Conservation (phyloP, 2,329 filamentous ascomycete species). For the Colletotrichum sp. region DNA sequence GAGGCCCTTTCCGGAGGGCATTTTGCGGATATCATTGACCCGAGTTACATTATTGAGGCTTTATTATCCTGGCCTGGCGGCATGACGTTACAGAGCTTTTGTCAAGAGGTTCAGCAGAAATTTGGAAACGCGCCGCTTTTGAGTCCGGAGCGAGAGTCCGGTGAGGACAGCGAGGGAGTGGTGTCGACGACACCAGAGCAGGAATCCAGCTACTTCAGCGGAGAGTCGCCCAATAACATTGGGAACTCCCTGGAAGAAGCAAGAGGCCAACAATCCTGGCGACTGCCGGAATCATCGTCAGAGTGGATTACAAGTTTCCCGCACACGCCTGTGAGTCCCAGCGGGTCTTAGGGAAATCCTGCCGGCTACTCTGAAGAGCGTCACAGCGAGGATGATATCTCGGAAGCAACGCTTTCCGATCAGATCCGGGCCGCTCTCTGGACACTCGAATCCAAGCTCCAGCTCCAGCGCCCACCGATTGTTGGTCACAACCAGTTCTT, state of each 20-base stretch:
- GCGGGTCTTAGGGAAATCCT: background rate
- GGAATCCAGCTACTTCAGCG: background rate
- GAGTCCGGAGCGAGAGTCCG: background rate
- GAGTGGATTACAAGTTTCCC: background rate
- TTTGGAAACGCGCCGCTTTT: background rate
- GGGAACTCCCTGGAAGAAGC: background rate
- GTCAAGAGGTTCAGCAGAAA: background rate
- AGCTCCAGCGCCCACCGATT: conserved; percentile 41
- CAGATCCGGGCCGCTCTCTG: background rate
- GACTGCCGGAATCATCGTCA: background rate
- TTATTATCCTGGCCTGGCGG: background rate
- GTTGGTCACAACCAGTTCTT: conserved; percentile 71
- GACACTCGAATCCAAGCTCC: conserved; percentile 29
- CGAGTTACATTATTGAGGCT: background rate
- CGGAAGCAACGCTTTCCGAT: background rate
- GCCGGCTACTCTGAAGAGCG: background rate
- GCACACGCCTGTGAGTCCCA: background rate
- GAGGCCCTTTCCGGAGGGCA: background rate
- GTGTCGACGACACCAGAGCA: background rate
- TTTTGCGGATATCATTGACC: background rate
- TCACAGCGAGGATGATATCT: background rate
- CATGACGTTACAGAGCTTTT: background rate
- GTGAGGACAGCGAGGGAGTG: background rate
- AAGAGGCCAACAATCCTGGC: background rate
- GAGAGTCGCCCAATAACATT: background rate